phyloP scores from a whole-genome alignment of 352 stramenopile genomes.

The Plasmopara halstedii region DNA sequence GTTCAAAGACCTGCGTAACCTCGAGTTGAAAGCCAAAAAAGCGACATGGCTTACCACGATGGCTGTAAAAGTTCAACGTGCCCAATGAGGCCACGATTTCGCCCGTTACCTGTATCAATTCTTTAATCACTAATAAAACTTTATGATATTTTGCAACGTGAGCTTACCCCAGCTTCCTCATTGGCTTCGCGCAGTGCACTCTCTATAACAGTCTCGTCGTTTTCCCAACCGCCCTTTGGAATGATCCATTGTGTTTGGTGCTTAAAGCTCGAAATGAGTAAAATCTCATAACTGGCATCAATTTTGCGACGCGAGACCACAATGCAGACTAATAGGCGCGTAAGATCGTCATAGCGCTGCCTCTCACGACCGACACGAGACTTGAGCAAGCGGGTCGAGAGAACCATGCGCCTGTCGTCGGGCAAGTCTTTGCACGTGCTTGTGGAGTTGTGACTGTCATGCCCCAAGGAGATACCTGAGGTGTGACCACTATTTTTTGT shows the following conservation, averaged over 20 bases:
- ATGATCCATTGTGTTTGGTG: constrained; percentile 88
- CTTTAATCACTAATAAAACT: neutral
- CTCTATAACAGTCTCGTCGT: constrained; percentile 88
- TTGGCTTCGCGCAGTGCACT: constrained; percentile 89
- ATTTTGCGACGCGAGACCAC: constrained; percentile 22
- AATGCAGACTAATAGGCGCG: constrained; percentile 48
- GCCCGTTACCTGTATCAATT: constrained; percentile 28
- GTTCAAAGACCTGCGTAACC: constrained; percentile 30
- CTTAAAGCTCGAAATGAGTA: constrained; percentile 91
- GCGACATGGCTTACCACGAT: constrained; percentile 37
- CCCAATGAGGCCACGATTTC: constrained; percentile 34
- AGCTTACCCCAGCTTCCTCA: constrained; percentile 87
- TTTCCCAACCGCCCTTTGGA: constrained; percentile 96
- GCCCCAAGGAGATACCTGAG: constrained; percentile 1
- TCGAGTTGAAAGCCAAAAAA: constrained; percentile 42
- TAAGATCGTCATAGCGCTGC: constrained; percentile 59
- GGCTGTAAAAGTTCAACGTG: constrained; percentile 37
- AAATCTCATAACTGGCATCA: constrained; percentile 10
- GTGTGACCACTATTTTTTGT: constrained; percentile 4
- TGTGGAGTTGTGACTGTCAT: constrained; percentile 12
- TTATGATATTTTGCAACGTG: neutral
- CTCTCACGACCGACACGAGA: constrained; percentile 52
- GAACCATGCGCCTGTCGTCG: neutral
- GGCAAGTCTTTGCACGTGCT: constrained; percentile 11
- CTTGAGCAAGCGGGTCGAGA: constrained; percentile 26